Evolutionary conservation across 306 rosid genomes (phyloP), one percentile per base, ranked within the genome.

Genomic region (Glycine soja): DNA sequence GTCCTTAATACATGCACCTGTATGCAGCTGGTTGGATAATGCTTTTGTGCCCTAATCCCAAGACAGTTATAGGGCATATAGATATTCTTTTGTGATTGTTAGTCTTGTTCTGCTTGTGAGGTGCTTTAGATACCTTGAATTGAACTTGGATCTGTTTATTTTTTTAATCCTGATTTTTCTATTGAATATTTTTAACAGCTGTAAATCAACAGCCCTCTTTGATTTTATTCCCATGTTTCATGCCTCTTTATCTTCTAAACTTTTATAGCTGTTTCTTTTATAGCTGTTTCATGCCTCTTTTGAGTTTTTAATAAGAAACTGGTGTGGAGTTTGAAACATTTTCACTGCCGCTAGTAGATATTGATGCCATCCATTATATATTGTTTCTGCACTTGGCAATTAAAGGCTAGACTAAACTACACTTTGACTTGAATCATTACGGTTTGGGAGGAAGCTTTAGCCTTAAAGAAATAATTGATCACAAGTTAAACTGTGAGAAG

Each of bases 21-120:
- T 38, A 4, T 75, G 54, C n/a, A 24, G 62, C 78, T 70, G 48
- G 59, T 34, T 42, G 73, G 70, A n/a, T 24, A 59, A 76, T 76
- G 69, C 46, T 24, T 58, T 32, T 76, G 53, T 70, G 48, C 24
- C 65, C 48, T 16, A 19, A 43, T 56, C 63, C 42, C 12, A 42
- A 47, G 50, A 14, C 38, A 75, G 52, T 79, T 67, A 84, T 42
- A 74, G 24, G 56, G 24, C 61, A 69, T 16, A 32, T 12, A 53
- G 2, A 50, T 59, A 74, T 32, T 59, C 47, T 59, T 62, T 71
- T 43, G 65, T 57, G 58, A 62, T 64, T 43, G 57, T 80, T 63
- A 8, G 64, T 46, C 63, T 30, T 34, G 63, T 57, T 53, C 15
- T 59, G 72, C 63, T 71, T 51, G 43, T 16, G 10, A 4, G 50